These are phyloP conservation scores for Kuraishia capsulata DNA, from an alignment of 805 yeast genomes.

Conservation along the genomic window DNA sequence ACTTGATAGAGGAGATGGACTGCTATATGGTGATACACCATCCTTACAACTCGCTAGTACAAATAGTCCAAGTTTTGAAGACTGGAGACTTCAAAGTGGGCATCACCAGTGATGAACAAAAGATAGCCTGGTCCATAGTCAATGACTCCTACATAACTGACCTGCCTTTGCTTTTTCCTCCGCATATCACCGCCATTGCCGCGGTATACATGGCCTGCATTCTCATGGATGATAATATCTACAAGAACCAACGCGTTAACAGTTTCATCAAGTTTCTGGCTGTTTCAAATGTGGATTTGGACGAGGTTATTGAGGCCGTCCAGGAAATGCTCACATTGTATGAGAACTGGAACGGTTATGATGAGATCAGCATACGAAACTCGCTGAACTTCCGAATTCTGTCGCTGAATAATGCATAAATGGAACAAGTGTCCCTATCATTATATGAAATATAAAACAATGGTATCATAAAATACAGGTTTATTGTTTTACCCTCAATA, in stretches of 20 bases:
- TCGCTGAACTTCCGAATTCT: slow-evolving; percentile 28
- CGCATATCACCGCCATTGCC: slow-evolving; percentile 78
- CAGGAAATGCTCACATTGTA: slow-evolving; percentile 79
- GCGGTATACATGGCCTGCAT: slow-evolving; percentile 74
- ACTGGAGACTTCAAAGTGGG: slow-evolving; percentile 15
- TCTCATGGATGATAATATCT: neutral
- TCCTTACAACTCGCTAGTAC: slow-evolving; percentile 58
- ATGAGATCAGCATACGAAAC: slow-evolving; percentile 51
- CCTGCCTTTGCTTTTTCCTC: slow-evolving; percentile 73
- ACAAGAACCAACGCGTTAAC: slow-evolving; percentile 32
- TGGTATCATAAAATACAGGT: neutral
- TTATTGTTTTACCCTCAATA: no score
- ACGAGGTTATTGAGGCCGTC: slow-evolving; percentile 69
- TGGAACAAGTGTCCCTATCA: neutral
- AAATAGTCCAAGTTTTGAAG: slow-evolving; percentile 35
- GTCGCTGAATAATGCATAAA: slow-evolving; percentile 8
- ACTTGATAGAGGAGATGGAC: slow-evolving; percentile 80
- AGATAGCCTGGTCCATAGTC: slow-evolving; percentile 80
- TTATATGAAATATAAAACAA: neutral
- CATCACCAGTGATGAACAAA: slow-evolving; percentile 59
- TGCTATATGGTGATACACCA: slow-evolving; percentile 65
- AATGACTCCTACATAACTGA: slow-evolving; percentile 90
- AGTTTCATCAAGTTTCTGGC: slow-evolving; percentile 61
- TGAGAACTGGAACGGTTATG: slow-evolving; percentile 81
- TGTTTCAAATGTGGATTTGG: slow-evolving; percentile 65